Base-by-base conservation (phyloP, 2,329 filamentous ascomycete genomes). In the Colletotrichum camelliae region DNA sequence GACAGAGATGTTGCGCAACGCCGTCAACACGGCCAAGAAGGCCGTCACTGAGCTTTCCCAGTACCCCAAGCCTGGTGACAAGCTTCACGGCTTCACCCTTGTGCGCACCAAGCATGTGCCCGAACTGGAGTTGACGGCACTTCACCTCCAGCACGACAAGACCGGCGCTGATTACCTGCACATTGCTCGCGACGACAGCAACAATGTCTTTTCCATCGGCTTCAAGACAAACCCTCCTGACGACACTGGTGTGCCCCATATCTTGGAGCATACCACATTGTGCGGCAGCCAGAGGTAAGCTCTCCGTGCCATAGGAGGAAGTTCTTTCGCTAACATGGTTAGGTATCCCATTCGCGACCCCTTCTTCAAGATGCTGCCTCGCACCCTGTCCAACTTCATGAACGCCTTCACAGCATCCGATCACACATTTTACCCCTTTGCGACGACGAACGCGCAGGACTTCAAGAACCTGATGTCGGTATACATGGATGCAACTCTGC, bases 301-400 rank as follows among this genome's bases (percentile, higher is more conserved):
- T 18, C 35, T 4, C 7, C n/a, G 10, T 8, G 24, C n/a, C 9
- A 12, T 48, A 21, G 7, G 6, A 21, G 5, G 6, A 58, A 33
- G 15, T 2, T 67, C 24, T 13, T 52, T 5, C n/a, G 24, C 69
- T 67, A 29, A 70, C 33, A 67, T 10, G 7, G 1, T 10, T 74
- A 96, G 95, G 84, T 98, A 96, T 83, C 97, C 97, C n/a, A 96
- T 99, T 74, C 95, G 97, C 77, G 97, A 99, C 82, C 97, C 97
- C 0, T 99, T 99, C 89, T 99, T 99, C 89, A 99, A 98, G 90
- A 99, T 99, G 97, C 91, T 99, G 31, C 97, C 97, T 27, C 93
- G 97, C 80, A 98, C 97, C 7, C 90, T 99, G n/a, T 98, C 97
- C 78, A 99, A 98, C 86, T 99, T 98, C 83, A 99, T 99, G 97